A percentile compares a stretch with the other conserved stretches of the same genome.
phyloP scores from a whole-genome alignment of 768 basidiomycete species.

The Trametes coccinea region DNA sequence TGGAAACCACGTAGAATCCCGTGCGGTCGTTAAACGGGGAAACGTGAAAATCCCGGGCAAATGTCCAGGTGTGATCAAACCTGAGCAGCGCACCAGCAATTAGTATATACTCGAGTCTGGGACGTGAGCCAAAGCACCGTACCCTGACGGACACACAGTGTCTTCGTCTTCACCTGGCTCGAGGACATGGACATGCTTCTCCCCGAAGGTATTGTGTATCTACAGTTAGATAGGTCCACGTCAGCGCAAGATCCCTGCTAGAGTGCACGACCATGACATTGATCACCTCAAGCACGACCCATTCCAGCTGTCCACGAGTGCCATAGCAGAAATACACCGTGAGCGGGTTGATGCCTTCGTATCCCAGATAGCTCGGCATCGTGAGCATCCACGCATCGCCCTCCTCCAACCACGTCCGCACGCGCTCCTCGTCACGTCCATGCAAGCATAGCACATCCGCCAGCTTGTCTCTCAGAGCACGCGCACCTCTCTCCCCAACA shows the following conservation, averaged over 20 bases:
- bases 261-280: not conserved
- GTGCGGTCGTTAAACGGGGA: slow-evolving; percentile 75
- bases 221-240: slow-evolving; percentile 24
- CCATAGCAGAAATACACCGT: slow-evolving; percentile 68
- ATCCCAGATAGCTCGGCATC: slow-evolving; percentile 68
- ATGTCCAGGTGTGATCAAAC: slow-evolving; percentile 64
- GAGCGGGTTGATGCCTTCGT: slow-evolving; percentile 71
- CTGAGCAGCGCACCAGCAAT: slow-evolving; percentile 32
- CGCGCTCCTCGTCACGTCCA: slow-evolving; percentile 24
- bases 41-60: slow-evolving; percentile 69
- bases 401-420: slow-evolving; percentile 11
- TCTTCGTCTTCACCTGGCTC: slow-evolving; percentile 49
- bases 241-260: not conserved
- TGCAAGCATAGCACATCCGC: slow-evolving; percentile 35
- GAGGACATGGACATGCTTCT: slow-evolving; percentile 62
- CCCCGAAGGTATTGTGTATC: slow-evolving; percentile 77
- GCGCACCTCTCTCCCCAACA: not conserved
- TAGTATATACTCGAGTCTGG: not conserved
- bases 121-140: not conserved
- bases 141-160: slow-evolving; percentile 34
- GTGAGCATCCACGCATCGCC: slow-evolving; percentile 69
- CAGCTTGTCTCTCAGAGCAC: slow-evolving; percentile 44
- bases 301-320: slow-evolving; percentile 34
- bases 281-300: slow-evolving; percentile 57
- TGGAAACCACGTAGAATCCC: slow-evolving; percentile 61